Evolutionary conservation across 805 yeast genomes (phyloP).

Genomic region (Candida palmyrensis): DNA sequence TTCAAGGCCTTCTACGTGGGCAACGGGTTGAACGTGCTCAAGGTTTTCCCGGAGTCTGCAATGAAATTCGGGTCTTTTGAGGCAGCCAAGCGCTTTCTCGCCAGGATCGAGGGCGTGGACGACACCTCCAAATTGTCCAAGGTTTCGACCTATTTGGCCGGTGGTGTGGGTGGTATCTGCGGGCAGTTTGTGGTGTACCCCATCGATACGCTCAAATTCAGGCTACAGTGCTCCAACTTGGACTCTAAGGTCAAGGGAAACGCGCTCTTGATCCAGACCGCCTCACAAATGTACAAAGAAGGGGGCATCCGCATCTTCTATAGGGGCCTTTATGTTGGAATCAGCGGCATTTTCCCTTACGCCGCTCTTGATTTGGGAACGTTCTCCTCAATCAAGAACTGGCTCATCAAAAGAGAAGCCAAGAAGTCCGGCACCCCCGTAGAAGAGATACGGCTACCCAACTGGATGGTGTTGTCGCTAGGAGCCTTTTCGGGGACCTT

Average conservation of each 20-base stretch:
- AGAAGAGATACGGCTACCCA: slow-evolving; percentile 71
- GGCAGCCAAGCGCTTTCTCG: slow-evolving; percentile 69
- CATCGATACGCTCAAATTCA: slow-evolving; percentile 87
- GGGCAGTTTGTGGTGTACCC: slow-evolving; percentile 94
- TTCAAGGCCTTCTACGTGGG: slow-evolving; percentile 86
- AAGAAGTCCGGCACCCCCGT: slow-evolving; percentile 42
- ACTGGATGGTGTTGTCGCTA: slow-evolving; percentile 74
- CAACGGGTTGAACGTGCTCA: slow-evolving; percentile 86
- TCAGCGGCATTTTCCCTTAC: slow-evolving; percentile 93
- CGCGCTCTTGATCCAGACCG: slow-evolving; percentile 57
- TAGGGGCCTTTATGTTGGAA: slow-evolving; percentile 86
- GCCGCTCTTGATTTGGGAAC: slow-evolving; percentile 96
- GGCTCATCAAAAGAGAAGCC: slow-evolving; percentile 66
- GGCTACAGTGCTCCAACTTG: slow-evolving; percentile 88
- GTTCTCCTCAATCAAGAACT: slow-evolving; percentile 76
- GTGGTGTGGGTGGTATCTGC: slow-evolving; percentile 94
- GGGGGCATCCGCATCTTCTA: slow-evolving; percentile 81
- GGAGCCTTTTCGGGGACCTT: slow-evolving; percentile 96
- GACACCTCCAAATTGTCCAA: slow-evolving; percentile 69
- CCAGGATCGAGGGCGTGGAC: slow-evolving; percentile 68
- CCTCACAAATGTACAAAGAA: slow-evolving; percentile 68
- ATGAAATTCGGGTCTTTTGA: slow-evolving; percentile 97
- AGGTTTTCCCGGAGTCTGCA: slow-evolving; percentile 95
- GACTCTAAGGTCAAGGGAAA: slow-evolving; percentile 60
- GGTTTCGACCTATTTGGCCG: slow-evolving; percentile 80